Evolutionary conservation across 1,284 basidiomycete genomes (phyloP).

Genomic region (Boletus sp.): DNA sequence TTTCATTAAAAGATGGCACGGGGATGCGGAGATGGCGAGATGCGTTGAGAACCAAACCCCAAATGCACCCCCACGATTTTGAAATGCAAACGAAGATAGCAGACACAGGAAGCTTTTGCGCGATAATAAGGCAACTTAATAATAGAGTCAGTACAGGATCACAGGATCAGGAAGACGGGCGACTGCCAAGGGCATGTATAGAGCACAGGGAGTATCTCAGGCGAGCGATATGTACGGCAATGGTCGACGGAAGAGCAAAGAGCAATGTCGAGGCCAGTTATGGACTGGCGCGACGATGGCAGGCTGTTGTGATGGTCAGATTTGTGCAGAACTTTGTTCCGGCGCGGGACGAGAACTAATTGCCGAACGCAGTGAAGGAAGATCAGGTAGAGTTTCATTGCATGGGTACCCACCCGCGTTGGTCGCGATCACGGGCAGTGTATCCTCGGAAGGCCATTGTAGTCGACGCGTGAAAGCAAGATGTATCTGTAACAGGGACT

Average conservation of each 20-base stretch:
- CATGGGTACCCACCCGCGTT: constrained; percentile 4
- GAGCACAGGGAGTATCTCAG: neutral
- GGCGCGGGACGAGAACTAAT: constrained; percentile 9
- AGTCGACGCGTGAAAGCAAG: constrained; percentile 5
- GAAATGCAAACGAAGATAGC: constrained; percentile 13
- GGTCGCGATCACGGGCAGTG: constrained; percentile 24
- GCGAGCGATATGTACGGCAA: neutral
- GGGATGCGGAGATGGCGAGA: constrained; percentile 29
- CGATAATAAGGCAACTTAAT: constrained; percentile 2
- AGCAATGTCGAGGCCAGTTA: neutral
- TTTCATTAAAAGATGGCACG: constrained; percentile 23
- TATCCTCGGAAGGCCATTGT: neutral
- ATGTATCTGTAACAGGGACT: constrained; percentile 15
- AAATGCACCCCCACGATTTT: constrained; percentile 12
- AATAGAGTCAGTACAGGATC: constrained; percentile 17
- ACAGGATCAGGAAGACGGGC: constrained; percentile 16
- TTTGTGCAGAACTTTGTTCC: constrained; percentile 3
- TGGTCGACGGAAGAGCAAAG: neutral
- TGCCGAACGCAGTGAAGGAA: constrained; percentile 9
- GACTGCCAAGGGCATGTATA: neutral
- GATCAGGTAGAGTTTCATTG: constrained; percentile 15
- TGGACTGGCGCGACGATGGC: constrained; percentile 8
- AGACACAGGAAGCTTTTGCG: constrained; percentile 18
- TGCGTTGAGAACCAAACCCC: constrained; percentile 10
- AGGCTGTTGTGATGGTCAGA: constrained; percentile 6